Evolutionary conservation across 305 asterid species (phyloP).

Genomic region (Petunia hybrid): DNA sequence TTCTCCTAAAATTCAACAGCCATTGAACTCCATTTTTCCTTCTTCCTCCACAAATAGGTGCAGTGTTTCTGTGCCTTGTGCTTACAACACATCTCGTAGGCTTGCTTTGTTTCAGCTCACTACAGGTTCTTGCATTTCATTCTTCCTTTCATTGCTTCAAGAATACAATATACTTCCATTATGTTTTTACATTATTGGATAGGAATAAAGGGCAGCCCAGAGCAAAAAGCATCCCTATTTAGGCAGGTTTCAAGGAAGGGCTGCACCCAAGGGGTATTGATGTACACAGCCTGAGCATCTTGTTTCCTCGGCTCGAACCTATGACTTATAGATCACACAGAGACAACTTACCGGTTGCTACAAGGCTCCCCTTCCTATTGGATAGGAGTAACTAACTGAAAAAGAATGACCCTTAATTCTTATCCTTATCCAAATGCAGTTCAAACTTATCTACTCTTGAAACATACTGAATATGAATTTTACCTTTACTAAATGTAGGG

Average conservation of each 20-base stretch:
- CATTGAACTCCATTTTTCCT: constrained; percentile 31
- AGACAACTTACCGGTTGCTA: no score
- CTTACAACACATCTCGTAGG: constrained; percentile 52
- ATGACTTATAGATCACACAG: no score
- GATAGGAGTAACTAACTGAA: not conserved
- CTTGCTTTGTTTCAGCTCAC: constrained; percentile 53
- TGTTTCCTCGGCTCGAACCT: no score
- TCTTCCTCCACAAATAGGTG: constrained; percentile 18
- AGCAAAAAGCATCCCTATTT: no score
- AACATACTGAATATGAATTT: not conserved
- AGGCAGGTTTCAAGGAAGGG: no score
- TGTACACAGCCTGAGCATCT: no score
- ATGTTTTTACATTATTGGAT: not conserved
- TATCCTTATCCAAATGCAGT: not conserved
- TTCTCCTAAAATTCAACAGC: constrained; percentile 17
- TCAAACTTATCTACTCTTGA: not conserved
- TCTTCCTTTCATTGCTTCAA: not conserved
- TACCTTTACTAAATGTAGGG: not conserved
- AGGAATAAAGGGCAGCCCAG: not conserved
- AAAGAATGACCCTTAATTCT: constrained; percentile 4
- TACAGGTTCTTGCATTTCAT: constrained; percentile 44
- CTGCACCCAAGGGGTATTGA: no score
- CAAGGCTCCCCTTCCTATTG: no score
- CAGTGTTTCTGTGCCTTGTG: constrained; percentile 31
- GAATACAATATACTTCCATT: not conserved